A percentile compares a stretch with the other conserved stretches of the same genome.
Conservation (phyloP, 306 rosid species). For the Corylus heterophylla region DNA sequence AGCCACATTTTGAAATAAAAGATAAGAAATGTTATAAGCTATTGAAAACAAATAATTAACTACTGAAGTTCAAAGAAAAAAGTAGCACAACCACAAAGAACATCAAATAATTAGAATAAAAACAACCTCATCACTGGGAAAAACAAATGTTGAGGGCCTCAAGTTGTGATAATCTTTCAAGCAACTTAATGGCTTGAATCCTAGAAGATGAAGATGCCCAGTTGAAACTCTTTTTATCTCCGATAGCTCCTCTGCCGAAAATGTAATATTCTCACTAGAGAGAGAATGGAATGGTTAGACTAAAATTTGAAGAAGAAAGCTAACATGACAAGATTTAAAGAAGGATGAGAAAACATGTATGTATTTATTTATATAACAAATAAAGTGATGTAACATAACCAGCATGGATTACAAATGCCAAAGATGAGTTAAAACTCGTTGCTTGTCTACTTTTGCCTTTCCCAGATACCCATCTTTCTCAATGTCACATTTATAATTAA, state of each 20-base stretch:
- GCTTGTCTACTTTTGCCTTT: neutral
- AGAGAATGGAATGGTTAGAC: constrained; percentile 19
- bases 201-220: constrained; percentile 77
- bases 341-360: neutral
- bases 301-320: constrained; percentile 29
- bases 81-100: constrained; percentile 8
- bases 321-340: neutral
- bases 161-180: constrained; percentile 89
- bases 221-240: constrained; percentile 67
- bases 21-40: neutral
- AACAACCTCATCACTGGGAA: constrained; percentile 79
- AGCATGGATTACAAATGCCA: neutral
- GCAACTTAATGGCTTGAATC: constrained; percentile 90
- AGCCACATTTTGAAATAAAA: neutral
- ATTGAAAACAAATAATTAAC: neutral
- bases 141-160: constrained; percentile 87
- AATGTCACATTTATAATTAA: neutral
- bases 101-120: constrained; percentile 25
- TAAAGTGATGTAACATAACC: neutral
- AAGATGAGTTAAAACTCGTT: neutral
- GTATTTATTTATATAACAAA: neutral
- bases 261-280: constrained; percentile 67
- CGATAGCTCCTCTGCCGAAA: constrained; percentile 74
- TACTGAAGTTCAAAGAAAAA: constrained; percentile 21
- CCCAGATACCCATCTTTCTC: neutral